phyloP scores from a whole-genome alignment of 768 basidiomycete genomes.

The Asterophora parasitica region DNA sequence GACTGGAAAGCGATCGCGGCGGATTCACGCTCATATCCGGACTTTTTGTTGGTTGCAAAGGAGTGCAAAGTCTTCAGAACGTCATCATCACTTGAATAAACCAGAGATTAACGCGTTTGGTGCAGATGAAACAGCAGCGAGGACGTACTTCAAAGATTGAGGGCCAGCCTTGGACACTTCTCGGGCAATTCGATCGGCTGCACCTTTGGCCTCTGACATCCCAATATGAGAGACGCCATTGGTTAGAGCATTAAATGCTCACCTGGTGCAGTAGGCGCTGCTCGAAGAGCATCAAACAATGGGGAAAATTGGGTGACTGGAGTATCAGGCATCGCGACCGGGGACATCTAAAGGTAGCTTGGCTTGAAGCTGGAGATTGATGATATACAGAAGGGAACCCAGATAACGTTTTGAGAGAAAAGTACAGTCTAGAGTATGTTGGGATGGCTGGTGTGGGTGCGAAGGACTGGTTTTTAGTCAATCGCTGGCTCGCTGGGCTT shows the following conservation, averaged over 20 bases:
- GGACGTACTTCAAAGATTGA: conserved; percentile 52
- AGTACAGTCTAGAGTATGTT: conserved; percentile 9
- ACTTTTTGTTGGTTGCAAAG: conserved; percentile 81
- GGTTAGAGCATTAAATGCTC: conserved; percentile 10
- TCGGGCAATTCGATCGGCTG: conserved; percentile 75
- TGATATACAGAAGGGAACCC: conserved; percentile 20
- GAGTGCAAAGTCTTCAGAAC: conserved; percentile 60
- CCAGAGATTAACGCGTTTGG: not conserved
- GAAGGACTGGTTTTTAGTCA: not conserved
- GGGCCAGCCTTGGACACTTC: conserved; percentile 62
- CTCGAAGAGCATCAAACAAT: conserved; percentile 46
- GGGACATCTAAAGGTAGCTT: conserved; percentile 39
- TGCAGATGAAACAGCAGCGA: not conserved
- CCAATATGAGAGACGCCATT: conserved; percentile 4
- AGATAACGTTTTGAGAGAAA: conserved; percentile 6
- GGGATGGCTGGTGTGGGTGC: conserved; percentile 4
- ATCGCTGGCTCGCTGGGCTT: not conserved
- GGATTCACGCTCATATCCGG: conserved; percentile 85
- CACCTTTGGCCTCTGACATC: conserved; percentile 73
- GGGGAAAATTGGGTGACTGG: conserved; percentile 39
- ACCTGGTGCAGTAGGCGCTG: conserved; percentile 64
- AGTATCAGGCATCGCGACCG: conserved; percentile 44
- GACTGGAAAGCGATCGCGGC: conserved; percentile 79
- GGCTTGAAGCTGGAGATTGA: conserved; percentile 18
- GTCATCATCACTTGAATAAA: conserved; percentile 45